A percentile compares a stretch with the other conserved stretches of the same genome.
Evolutionary conservation across 106 monocot genomes (phyloP).

Genomic region (Gastrodia elata): DNA sequence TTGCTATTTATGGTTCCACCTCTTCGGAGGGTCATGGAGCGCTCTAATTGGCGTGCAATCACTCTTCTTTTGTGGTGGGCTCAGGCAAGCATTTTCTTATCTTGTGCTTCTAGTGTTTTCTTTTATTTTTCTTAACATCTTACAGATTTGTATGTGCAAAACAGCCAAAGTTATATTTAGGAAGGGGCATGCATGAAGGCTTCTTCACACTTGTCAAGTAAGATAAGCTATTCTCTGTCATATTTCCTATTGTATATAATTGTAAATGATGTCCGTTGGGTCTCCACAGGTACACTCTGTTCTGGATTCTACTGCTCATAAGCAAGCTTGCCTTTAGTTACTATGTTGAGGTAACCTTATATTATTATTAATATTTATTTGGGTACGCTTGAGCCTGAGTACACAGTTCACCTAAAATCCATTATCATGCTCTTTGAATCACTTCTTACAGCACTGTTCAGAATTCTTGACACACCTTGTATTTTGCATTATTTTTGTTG

Average conservation of each 20-base stretch:
- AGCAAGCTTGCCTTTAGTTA: slow-evolving; percentile 94
- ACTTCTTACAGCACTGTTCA: not conserved
- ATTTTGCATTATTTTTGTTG: not conserved
- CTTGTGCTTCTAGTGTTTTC: not conserved
- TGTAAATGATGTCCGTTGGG: not conserved
- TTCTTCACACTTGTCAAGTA: slow-evolving; percentile 84
- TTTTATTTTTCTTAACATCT: not conserved
- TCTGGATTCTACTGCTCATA: slow-evolving; percentile 90
- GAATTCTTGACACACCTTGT: not conserved
- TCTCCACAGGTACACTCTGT: slow-evolving; percentile 77
- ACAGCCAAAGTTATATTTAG: slow-evolving; percentile 88
- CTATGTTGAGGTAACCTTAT: slow-evolving; percentile 84
- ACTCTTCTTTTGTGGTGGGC: slow-evolving; percentile 88
- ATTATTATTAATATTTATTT: not conserved
- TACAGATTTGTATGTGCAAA: not conserved
- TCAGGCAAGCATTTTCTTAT: slow-evolving; percentile 38
- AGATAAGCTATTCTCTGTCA: not conserved
- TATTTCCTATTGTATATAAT: not conserved
- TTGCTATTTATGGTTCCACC: slow-evolving; percentile 78
- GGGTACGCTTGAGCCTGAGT: not conserved
- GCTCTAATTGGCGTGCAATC: slow-evolving; percentile 54
- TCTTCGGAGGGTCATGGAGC: slow-evolving; percentile 54
- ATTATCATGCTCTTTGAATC: not conserved
- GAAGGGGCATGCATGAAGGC: slow-evolving; percentile 95
- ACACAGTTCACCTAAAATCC: not conserved